Evolutionary conservation across 352 stramenopile genomes (phyloP), one percentile per base, ranked within the genome.

Genomic region (Lagenidium giganteum): DNA sequence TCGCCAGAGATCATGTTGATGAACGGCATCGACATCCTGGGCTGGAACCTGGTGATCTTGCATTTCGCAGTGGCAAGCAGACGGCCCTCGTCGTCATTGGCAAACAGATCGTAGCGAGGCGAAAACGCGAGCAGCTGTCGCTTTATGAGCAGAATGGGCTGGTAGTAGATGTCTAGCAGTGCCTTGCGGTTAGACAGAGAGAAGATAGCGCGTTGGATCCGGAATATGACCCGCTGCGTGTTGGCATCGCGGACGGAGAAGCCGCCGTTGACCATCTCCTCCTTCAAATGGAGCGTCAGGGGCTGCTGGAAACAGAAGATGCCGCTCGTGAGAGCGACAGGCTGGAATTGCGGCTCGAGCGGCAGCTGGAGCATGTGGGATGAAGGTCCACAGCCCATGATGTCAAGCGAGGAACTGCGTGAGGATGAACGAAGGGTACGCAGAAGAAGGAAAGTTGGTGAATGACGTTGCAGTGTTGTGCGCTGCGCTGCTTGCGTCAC

Each of bases 251-350:
- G 43, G 47, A 70, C 54, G 11, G 39, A 29, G 30, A 66, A 70
- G 18, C 54, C 43, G 44, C 67, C 56, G 16, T 51, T 56, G 0
- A 53, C 67, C n/a, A n/a, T n/a, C 32, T 61, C 57, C 25, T 67
- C 46, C 21, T 42, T 46, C 13, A 70, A 12, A 39, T 63, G 54
- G 18, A 70, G 42, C 33, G 55, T 65, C 16, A 60, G n/a, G 2
- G 47, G 37, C 5, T 8, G 32, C 7, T 43, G 28, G 27, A 29
- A 37, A 30, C 53, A 63, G 29, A 56, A 64, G 39, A n/a, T n/a
- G n/a, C n/a, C n/a, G n/a, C n/a, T n/a, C n/a, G n/a, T n/a, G n/a
- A n/a, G n/a, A n/a, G n/a, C n/a, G n/a, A n/a, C n/a, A n/a, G n/a
- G n/a, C n/a, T n/a, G n/a, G n/a, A n/a, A n/a, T n/a, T n/a, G n/a